Percentiles rank a stretch among this genome's conserved stretches.
phyloP scores from a whole-genome alignment of 768 basidiomycete genomes.

The Mycena galopus region DNA sequence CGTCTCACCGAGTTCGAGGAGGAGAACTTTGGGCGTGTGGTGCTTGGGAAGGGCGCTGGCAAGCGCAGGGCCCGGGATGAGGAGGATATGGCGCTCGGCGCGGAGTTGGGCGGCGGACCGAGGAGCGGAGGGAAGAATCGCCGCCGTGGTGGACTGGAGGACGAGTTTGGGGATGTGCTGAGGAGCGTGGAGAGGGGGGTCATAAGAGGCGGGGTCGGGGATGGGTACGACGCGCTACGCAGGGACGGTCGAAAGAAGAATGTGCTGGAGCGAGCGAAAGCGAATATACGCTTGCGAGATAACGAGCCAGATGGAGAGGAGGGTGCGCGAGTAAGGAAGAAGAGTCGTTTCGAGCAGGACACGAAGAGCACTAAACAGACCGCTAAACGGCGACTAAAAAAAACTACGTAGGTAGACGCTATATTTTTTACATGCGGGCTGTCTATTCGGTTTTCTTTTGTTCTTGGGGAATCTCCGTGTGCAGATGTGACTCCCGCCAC shows the following conservation, averaged over 20 bases:
- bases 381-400: conserved; percentile 53
- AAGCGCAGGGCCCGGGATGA: conserved; percentile 83
- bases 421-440: too few relatives aligned
- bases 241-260: conserved; percentile 73
- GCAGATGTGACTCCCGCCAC: conserved; percentile 60
- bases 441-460: background rate
- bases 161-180: conserved; percentile 88
- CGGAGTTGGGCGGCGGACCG: conserved; percentile 57
- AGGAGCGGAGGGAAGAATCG: conserved; percentile 66
- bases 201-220: conserved; percentile 55
- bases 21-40: conserved; percentile 90
- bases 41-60: conserved; percentile 91
- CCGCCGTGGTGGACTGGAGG: conserved; percentile 79
- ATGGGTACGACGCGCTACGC: conserved; percentile 88
- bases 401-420: conserved; percentile 7
- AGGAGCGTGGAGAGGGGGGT: conserved; percentile 62
- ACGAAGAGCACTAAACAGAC: conserved; percentile 58
- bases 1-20: conserved; percentile 92
- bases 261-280: conserved; percentile 61
- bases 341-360: conserved; percentile 64
- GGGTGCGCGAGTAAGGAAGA: conserved; percentile 50
- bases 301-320: conserved; percentile 44
- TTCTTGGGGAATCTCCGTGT: conserved; percentile 13
- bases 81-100: conserved; percentile 89
- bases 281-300: conserved; percentile 44